phyloP scores from a whole-genome alignment of 306 rosid genomes.

The Gastrolobium bilobum region DNA sequence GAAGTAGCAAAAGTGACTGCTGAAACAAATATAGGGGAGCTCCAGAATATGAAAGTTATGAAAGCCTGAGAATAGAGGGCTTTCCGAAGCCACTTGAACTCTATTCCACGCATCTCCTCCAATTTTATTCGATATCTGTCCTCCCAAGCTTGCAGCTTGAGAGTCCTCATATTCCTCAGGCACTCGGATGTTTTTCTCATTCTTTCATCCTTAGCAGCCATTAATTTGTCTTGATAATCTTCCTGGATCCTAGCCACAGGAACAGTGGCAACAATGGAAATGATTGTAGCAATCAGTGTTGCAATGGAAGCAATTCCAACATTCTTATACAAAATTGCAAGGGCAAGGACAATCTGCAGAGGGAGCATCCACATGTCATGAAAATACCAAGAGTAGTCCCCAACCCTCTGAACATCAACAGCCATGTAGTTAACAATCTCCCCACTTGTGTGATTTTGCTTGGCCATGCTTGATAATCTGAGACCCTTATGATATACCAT shows the following conservation, averaged over 20 bases:
- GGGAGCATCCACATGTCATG: conserved; percentile 99
- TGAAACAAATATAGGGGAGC: conserved; percentile 98
- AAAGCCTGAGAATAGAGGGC: conserved; percentile 98
- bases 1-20: conserved; percentile 91
- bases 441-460: conserved; percentile 96
- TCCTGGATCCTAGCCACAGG: conserved; percentile 92
- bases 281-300: conserved; percentile 87
- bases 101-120: conserved; percentile 96
- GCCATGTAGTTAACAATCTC: conserved; percentile 99
- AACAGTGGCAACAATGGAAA: conserved; percentile 85
- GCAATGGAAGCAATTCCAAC: conserved; percentile 96
- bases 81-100: conserved; percentile 92
- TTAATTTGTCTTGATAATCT: conserved; percentile 91
- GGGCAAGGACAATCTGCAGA: conserved; percentile 91
- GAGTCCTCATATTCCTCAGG: conserved; percentile 95
- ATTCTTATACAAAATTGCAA: conserved; percentile 93
- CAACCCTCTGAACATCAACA: conserved; percentile 95
- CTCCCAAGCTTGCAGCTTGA: conserved; percentile 99
- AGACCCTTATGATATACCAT: conserved; percentile 96
- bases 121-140: conserved; percentile 76
- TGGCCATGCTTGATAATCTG: conserved; percentile 88
- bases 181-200: conserved; percentile 99
- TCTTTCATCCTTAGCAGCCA: conserved; percentile 98
- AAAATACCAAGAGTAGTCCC: conserved; percentile 98
- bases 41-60: conserved; percentile 98